phyloP scores from a whole-genome alignment of 2,329 filamentous ascomycete genomes.

The Torrubiellomyces zombiae region DNA sequence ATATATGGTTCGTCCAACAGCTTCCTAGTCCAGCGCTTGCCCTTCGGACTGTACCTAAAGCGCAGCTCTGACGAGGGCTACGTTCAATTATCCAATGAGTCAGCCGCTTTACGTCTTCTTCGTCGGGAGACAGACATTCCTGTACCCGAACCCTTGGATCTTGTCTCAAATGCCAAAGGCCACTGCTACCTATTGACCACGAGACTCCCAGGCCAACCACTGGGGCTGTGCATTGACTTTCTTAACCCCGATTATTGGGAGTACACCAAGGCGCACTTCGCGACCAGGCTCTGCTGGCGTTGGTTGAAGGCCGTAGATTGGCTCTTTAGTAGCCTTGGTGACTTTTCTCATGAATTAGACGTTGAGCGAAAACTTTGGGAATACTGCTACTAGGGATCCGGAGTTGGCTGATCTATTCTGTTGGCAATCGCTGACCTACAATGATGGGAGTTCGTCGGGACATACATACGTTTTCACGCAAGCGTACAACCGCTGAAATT shows the following conservation, averaged over 20 bases:
- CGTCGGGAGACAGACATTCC: constrained; percentile 2
- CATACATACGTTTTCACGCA: too few relatives aligned
- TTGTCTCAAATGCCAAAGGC: constrained; percentile 1
- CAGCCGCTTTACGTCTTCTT: constrained; percentile 2
- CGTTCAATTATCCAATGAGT: constrained; percentile 2
- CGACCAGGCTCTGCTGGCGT: constrained; percentile 5
- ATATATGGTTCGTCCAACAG: constrained; percentile 6
- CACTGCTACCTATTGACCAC: constrained; percentile 1
- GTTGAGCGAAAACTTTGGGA: constrained; percentile 2
- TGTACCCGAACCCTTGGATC: constrained; percentile 2
- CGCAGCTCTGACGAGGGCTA: not conserved
- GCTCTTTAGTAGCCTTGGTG: constrained; percentile 1
- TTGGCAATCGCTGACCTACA: too few relatives aligned
- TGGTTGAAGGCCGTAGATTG: constrained; percentile 3
- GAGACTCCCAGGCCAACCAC: not conserved
- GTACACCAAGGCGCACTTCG: constrained; percentile 6
- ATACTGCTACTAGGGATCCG: constrained; percentile 4
- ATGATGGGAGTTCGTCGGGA: too few relatives aligned
- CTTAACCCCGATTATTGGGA: constrained; percentile 11
- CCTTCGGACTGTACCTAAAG: constrained; percentile 8
- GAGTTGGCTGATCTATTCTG: too few relatives aligned
- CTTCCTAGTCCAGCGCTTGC: constrained; percentile 6
- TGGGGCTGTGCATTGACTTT: constrained; percentile 2
- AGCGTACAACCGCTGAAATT: too few relatives aligned
- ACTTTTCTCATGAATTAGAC: constrained; percentile 1